Evolutionary conservation across 2,329 filamentous ascomycete species (phyloP), one percentile per base, ranked within the genome.

Genomic region (Eutypella sp.): DNA sequence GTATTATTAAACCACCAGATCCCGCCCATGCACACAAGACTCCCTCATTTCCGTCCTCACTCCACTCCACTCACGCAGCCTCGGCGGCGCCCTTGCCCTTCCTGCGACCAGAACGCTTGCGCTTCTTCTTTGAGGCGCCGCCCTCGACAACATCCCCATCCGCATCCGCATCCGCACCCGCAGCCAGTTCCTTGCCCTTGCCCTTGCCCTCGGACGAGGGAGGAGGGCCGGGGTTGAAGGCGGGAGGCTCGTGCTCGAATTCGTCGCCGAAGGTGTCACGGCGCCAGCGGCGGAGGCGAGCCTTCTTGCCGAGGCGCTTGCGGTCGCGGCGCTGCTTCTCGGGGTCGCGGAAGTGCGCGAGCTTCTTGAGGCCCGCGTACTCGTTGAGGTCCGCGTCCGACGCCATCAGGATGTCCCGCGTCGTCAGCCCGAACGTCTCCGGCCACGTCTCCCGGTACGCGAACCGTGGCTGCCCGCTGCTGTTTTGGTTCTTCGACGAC

Each of bases 391-490:
- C 82, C 40, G 81, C 74, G 69, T 99, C 93, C 38, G 85, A 86
- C 54, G 95, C 89, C 63, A 85, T 77, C 27, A 99, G 79, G 57
- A 99, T 97, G 67, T 99, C 93, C 50, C 84, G 81, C 1, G 91
- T 76, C 0, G 89, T 95, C 60, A 99, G 82, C 47, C 93, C 93
- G 63, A 95, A 99, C 11, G 86, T 82, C 45, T 86, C 85, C 1
- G 93, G 92, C 1, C 89, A 95, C 2, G 92, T 96, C 63, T 96
- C 91, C 60, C 93, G 88, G 73, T 99, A 99, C 46, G 88, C 85
- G 80, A 99, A 99, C 24, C 77, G 79, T 45, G 56, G 45, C 29
- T 42, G 41, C 23, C 53, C 54, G 4, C 44, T 42, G 22, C 48
- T 49, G 43, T 49, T 50, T 18, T 45, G 41, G 41, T 50, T 40